Base-by-base conservation (phyloP, 345 rosid species). In the Fremontodendron californicum region DNA sequence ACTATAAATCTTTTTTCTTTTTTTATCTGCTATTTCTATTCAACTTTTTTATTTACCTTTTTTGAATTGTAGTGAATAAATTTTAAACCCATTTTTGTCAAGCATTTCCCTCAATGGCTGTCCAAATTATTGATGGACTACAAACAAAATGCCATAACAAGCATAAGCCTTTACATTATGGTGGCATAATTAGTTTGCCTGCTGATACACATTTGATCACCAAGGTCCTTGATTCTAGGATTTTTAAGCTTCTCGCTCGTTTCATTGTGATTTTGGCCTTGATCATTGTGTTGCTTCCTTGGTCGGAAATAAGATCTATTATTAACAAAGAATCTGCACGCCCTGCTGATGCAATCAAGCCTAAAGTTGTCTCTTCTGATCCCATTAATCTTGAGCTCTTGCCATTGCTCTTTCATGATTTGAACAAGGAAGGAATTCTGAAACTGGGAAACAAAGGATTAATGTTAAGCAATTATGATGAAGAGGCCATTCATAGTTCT, bases 401-500 rank as follows among this genome's bases (percentile, higher is more conserved):
- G 37, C 82, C 91, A 18, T 75, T 74, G 60, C 82, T 93, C 65
- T 85, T 88, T 39, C 82, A 31, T 3, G 93, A 90, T 78, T 78
- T 89, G 54, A 82, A 81, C 55, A 90, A 85, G 49, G 90, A 91
- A 86, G 91, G 93, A 68, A 81, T 92, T 6, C 39, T 84, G 13
- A 84, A 71, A 75, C 4, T 46, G 0, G 86, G 90, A 16, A 82
- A 84, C 23, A 87, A 77, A 77, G 85, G 85, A 25, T 75, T 87
- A 51, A 72, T 91, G 48, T 23, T 89, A 0, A 74, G 83, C 33
- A 76, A 81, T 58, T 81, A 78, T 21, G 82, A 81, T 43, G 84
- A 75, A 10, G 76, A 80, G 55, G 79, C 79, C 43, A 12, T 80
- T 27, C 74, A 79, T 31, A 52, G 63, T 75, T 77, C 82, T 77